phyloP scores from a whole-genome alignment of 495 filamentous ascomycete species.

The Podospora anserina region DNA sequence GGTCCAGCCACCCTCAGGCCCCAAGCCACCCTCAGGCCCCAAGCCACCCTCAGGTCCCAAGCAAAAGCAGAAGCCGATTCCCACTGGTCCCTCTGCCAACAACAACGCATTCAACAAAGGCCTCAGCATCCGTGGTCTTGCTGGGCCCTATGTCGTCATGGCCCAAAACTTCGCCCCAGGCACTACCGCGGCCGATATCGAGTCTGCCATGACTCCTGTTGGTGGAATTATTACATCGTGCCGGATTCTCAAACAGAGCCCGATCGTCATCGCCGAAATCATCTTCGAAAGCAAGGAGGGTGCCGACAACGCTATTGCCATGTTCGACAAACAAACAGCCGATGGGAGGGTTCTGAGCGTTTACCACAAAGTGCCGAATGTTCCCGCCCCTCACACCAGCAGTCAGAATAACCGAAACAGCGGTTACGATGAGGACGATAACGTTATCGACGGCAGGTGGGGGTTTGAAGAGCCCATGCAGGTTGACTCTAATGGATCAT shows the following conservation, averaged over 20 bases:
- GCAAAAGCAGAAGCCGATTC: neutral
- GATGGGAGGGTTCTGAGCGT: slow-evolving; percentile 81
- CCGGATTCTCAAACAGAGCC: slow-evolving; percentile 62
- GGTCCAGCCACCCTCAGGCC: slow-evolving; percentile 29
- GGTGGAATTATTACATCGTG: slow-evolving; percentile 71
- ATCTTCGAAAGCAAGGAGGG: slow-evolving; percentile 71
- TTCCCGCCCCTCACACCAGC: neutral
- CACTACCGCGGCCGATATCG: slow-evolving; percentile 91
- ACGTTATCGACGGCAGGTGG: slow-evolving; percentile 20
- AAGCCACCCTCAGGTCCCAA: slow-evolving; percentile 12
- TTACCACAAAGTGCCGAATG: slow-evolving; percentile 57
- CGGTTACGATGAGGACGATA: slow-evolving; percentile 1
- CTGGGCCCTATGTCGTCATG: slow-evolving; percentile 77
- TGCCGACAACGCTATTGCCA: slow-evolving; percentile 75
- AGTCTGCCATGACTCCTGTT: slow-evolving; percentile 72
- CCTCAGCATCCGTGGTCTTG: slow-evolving; percentile 74
- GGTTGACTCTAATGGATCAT: neutral
- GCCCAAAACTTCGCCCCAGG: slow-evolving; percentile 89
- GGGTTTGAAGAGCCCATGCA: slow-evolving; percentile 19
- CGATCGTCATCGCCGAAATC: slow-evolving; percentile 83
- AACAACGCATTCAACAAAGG: slow-evolving; percentile 37
- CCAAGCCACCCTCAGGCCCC: slow-evolving; percentile 23
- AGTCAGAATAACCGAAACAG: neutral
- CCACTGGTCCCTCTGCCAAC: neutral
- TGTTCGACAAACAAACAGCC: slow-evolving; percentile 87